Base-by-base conservation (phyloP, 805 yeast species). In the Grigorovia transvaalensis region DNA sequence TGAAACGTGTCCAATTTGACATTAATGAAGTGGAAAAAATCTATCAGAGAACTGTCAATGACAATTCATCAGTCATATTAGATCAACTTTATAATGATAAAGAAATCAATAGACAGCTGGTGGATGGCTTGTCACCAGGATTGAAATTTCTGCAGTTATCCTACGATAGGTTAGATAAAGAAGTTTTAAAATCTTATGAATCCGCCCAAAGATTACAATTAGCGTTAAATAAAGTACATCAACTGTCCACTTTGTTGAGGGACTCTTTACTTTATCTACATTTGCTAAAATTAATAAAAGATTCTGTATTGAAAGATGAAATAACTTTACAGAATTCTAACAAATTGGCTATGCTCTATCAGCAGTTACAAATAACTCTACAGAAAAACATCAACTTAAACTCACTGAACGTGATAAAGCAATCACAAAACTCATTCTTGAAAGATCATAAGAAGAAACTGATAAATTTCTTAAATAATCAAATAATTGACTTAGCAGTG, bases 211-310 rank as follows among this genome's bases (percentile, higher is more conserved):
- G 55, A 50, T 48, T 66, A 27, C 69, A 65, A 50, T 50, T 53
- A n/a, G 66, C 62, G 5, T 54, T 65, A 30, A 59, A 61, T 53
- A 66, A 65, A 49, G 57, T 66, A 23, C 68, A 66, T 51, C 69
- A 66, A 51, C 65, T 69, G 7, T 60, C 68, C 4, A 62, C 56
- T 40, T 48, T 65, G 9, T 51, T 66, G 47, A 59, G 69, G 49
- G 67, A 64, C 46, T 58, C 64, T 5, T 53, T 65, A 29, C 53
- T 64, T 18, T 63, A 59, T 44, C 44, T 64, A 13, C 67, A 65
- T 51, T 51, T 65, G 48, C 53, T 60, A 1, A 55, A 59, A 19
- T 61, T 59, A 51, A 53, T 66, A 15, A 53, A 57, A 44, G n/a
- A 49, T 17, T 60, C 20, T 45, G 48, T 8, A 17, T 50, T 17